phyloP scores from a whole-genome alignment of 495 filamentous ascomycete species.

The Podospora pseudocomata region DNA sequence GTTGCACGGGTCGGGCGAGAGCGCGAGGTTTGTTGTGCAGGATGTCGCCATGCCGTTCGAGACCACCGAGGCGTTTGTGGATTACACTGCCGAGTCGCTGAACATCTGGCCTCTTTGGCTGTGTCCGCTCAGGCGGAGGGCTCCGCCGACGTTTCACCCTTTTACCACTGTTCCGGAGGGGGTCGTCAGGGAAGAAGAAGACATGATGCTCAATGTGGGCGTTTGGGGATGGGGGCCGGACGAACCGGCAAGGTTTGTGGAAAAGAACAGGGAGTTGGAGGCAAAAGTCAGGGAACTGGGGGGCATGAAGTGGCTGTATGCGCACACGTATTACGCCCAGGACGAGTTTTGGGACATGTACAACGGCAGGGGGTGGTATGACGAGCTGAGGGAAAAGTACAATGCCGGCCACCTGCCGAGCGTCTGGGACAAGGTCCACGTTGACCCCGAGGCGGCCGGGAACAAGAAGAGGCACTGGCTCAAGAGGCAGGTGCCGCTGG shows the following conservation, averaged over 20 bases:
- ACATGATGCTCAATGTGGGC: constrained; percentile 53
- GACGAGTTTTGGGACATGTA: constrained; percentile 56
- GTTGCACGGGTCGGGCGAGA: constrained; percentile 54
- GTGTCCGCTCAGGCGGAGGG: constrained; percentile 49
- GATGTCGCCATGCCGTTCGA: constrained; percentile 54
- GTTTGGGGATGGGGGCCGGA: constrained; percentile 53
- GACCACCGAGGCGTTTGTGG: constrained; percentile 49
- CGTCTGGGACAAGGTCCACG: constrained; percentile 57
- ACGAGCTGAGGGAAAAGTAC: constrained; percentile 51
- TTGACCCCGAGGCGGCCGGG: constrained; percentile 25
- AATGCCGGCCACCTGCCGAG: constrained; percentile 48
- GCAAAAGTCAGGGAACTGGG: constrained; percentile 58
- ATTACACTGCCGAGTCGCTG: constrained; percentile 47
- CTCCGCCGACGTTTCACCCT: constrained; percentile 47
- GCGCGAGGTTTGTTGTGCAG: constrained; percentile 53
- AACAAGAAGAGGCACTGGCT: constrained; percentile 36
- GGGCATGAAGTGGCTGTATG: constrained; percentile 63
- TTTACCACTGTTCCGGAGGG: constrained; percentile 34
- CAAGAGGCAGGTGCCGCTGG: constrained; percentile 45
- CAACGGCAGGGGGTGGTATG: constrained; percentile 50
- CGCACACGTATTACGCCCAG: constrained; percentile 55
- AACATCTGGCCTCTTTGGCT: constrained; percentile 59
- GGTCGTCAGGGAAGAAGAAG: constrained; percentile 18
- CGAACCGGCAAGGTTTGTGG: constrained; percentile 42
- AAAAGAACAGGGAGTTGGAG: constrained; percentile 63